Base-by-base conservation (phyloP, 768 basidiomycete genomes). In the Auricularia auricula-judae region DNA sequence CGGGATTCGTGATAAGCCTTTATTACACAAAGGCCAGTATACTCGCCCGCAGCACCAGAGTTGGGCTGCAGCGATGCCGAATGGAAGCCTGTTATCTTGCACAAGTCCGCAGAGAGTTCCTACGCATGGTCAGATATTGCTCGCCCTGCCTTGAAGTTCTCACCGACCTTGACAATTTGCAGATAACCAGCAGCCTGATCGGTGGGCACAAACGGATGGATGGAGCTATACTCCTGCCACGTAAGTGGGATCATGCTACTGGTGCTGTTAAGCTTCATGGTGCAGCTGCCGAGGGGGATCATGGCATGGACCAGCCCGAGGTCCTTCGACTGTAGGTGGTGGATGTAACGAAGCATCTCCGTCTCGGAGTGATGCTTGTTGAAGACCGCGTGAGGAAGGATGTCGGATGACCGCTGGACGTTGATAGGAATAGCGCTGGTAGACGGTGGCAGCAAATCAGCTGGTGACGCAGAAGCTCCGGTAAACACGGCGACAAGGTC, bases 331-430 rank as follows among this genome's bases (percentile, higher is more conserved):
- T 94, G 91, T 61, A 99, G 84, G 69, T 93, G 89, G 76, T 92
- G 85, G 71, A 98, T 91, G 76, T 98, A 97, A 43, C 97, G 93
- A 39, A 99, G 80, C 90, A 99, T 94, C 77, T 98, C 94, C 0
- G 97, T 99, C 79, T 99, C 97, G 3, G 94, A 96, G 73, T 98
- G 96, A 71, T 98, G 89, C 64, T 88, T 86, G 80, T 98, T 98
- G 80, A 96, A 99, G 44, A 97, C 92, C 1, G 91, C 83, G 73
- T 99, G 91, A 0, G 84, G 82, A 11, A 99, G 81, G 76, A 86
- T 91, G 51, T 82, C 76, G 2, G 89, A 88, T 2, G 80, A 84
- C 53, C 87, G 86, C 59, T 73, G 79, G 62, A 89, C 78, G 36
- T 71, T 67, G 10, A 77, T 66, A n/a, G 88, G 86, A 61, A 93